Base-by-base conservation (phyloP, 2,329 filamentous ascomycete species). In the Epichloe brachyelytri region DNA sequence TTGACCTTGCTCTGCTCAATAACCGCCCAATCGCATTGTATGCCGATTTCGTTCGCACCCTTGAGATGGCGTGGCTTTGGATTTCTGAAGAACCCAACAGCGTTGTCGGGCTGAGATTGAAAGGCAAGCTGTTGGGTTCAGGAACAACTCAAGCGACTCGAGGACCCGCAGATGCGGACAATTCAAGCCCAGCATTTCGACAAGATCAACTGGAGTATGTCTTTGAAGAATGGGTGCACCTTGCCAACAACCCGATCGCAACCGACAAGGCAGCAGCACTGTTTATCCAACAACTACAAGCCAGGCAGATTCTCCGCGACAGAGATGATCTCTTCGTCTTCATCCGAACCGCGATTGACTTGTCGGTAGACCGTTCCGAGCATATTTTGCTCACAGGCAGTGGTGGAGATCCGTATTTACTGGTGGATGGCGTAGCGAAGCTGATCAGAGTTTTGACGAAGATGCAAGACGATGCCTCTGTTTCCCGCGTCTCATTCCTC, bases 171-270 rank as follows among this genome's bases (percentile, higher is more conserved):
- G 79, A 76, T 20, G 79, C 83, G 51, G 76, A 80, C 47, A 58
- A 61, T 34, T 40, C 48, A 38, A 46, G 14, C 19, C 50, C 47
- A 39, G 65, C 71, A 39, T 74, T 79, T 34, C 83, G 83, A 58
- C 80, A 83, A 55, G 88, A 95, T 55, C 88, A 96, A 65, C 81
- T 95, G 68, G 88, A 94, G 59, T 97, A 98, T 63, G 78, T 96
- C 19, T 96, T 98, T 61, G 89, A 91, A 43, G 93, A 98, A 69
- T 98, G 93, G 93, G 79, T 91, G 30, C 82, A 85, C 53, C 77
- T 96, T 7, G 85, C 78, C 69, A 85, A 85, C 65, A 87, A 88
- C 59, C 78, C 82, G n/a, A 81, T 83, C 57, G 80, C 84, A 4
- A 82, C 84, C 4, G 85, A 88, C 55, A 86, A 85, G 61, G 79